Evolutionary conservation across 2,329 filamentous ascomycete species (phyloP), one percentile per base, ranked within the genome.

Genomic region (Blastomyces emzantsi): DNA sequence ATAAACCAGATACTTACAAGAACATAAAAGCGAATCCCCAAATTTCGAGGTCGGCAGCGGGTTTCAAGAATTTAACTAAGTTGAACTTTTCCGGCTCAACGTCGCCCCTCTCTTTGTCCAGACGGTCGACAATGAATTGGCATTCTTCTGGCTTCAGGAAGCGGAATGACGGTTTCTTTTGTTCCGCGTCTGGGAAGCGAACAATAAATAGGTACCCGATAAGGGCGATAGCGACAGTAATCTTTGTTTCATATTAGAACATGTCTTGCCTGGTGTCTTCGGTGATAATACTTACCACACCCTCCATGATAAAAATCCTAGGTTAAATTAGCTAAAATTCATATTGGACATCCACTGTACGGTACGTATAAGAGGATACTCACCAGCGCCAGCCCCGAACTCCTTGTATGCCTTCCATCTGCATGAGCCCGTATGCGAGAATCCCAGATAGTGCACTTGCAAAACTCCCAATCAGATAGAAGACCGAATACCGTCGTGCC

Each of bases 1-100:
- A n/a, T 59, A 22, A 25, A 36, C 49, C 22, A 28, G 11, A 59
- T 6, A 55, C 63, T 51, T 62, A 68, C 66, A 78, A 79, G 70
- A 80, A 80, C 62, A 81, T 75, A 64, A 75, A 64, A 1, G 79
- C 80, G 61, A 80, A 82, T 13, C 70, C 77, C 78, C 80, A 81
- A 62, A 82, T 74, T 67, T 82, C 81, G 64, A 75, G 66, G 60
- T 82, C 79, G 4, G 67, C 59, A n/a, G 75, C 80, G 47, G 75
- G 73, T 47, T 70, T 70, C 65, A 81, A 68, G 70, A 78, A 82
- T 62, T 77, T 78, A 30, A 63, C 67, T 1, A 78, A 49, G 33
- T 72, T 71, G 70, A 80, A 82, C 1, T 75, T 71, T 64, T 79
- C 75, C 0, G 73, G 68, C 13, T 74, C 77, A 22, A 77, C 79